Base-by-base conservation (phyloP, 23 red algal species). In the Gracilariopsis chorda region DNA sequence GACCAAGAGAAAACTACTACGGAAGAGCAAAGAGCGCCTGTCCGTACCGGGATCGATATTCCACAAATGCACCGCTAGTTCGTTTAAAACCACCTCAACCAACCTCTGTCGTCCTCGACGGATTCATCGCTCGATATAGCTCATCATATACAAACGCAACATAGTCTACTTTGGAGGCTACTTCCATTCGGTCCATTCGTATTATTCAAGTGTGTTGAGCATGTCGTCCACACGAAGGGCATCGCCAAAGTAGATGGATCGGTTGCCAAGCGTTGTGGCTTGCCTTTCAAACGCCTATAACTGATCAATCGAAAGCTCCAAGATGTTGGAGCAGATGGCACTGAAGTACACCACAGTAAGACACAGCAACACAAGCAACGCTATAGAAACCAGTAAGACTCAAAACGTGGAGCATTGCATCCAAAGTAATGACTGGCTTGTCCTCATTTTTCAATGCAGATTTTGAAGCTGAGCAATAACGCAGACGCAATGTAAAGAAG, bases 61-160 rank as follows among this genome's bases (percentile, higher is more conserved):
- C n/a, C n/a, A n/a, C n/a, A n/a, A n/a, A n/a, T n/a, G n/a, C n/a
- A n/a, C n/a, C n/a, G n/a, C n/a, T n/a, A n/a, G n/a, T n/a, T n/a
- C n/a, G n/a, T n/a, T n/a, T n/a, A n/a, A n/a, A n/a, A n/a, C n/a
- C n/a, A n/a, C n/a, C n/a, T n/a, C n/a, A n/a, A n/a, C n/a, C n/a
- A n/a, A n/a, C n/a, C n/a, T n/a, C n/a, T n/a, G n/a, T n/a, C n/a
- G n/a, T n/a, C n/a, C n/a, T n/a, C n/a, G n/a, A n/a, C n/a, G n/a
- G n/a, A n/a, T n/a, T 53, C 43, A 69, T 49, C 70, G 44, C 27
- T 45, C 55, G 36, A 24, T 58, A 56, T 48, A 65, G 12, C 16
- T 78, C 86, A 17, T 90, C 77, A 45, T 92, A 92, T 43, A 92
- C 47, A 82, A 71, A 84, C 56, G 79, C 79, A 8, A 92, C 89